These are phyloP conservation scores for Coelastrella sp. DNA, from an alignment of 139 green algal species.

Conservation along the genomic window DNA sequence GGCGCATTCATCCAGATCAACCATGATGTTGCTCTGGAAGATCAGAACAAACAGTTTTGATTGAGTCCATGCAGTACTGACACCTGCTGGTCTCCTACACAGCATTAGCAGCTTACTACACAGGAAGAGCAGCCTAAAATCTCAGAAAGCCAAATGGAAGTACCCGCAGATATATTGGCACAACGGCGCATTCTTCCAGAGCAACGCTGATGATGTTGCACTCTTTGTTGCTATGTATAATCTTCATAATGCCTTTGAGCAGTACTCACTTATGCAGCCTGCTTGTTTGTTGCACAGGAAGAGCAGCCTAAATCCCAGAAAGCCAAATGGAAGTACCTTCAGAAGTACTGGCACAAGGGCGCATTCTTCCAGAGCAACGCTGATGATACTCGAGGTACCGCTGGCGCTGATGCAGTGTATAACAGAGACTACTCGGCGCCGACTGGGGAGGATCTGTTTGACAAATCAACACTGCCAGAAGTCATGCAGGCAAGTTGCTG, in stretches of 20 bases:
- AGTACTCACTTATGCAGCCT: background rate
- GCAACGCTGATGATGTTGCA: too few species aligned
- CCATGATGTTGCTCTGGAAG: background rate
- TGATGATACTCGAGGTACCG: constrained; percentile 69
- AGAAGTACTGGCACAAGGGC: constrained; percentile 99
- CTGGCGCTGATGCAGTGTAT: constrained; percentile 76
- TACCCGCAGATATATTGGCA: too few species aligned
- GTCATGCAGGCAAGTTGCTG: constrained; percentile 86
- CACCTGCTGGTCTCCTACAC: background rate
- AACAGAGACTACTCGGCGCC: constrained; percentile 88
- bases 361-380: constrained; percentile 92
- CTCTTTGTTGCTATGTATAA: background rate
- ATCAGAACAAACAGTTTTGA: too few species aligned
- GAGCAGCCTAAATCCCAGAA: constrained; percentile 60
- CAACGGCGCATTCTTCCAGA: too few species aligned
- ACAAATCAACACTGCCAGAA: constrained; percentile 92
- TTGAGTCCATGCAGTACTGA: too few species aligned
- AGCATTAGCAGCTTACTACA: background rate
- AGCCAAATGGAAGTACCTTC: constrained; percentile 90
- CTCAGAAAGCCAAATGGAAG: constrained; percentile 59
- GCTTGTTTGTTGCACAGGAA: background rate
- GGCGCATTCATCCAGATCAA: too few species aligned
- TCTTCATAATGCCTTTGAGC: too few species aligned
- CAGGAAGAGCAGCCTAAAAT: constrained; percentile 31
- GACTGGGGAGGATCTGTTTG: constrained; percentile 93